Evolutionary conservation across 2,329 filamentous ascomycete species (phyloP).

Genomic region (Alternaria panax): DNA sequence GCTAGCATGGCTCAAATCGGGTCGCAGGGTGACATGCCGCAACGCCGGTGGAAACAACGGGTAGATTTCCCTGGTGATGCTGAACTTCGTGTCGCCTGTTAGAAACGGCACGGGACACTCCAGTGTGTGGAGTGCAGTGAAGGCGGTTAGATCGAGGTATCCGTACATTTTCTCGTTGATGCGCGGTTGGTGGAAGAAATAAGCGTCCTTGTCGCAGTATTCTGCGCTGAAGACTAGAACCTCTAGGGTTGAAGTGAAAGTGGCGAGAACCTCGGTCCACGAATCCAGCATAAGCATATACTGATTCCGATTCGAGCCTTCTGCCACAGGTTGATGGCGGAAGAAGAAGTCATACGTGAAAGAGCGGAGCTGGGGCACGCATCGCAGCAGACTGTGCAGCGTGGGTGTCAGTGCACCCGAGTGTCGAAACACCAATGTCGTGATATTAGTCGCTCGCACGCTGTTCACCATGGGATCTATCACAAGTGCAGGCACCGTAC

Average conservation of each 20-base stretch:
- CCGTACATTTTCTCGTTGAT: conserved; percentile 24
- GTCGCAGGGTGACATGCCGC: conserved; percentile 31
- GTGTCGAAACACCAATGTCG: conserved; percentile 29
- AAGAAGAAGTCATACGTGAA: conserved; percentile 37
- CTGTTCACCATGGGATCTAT: conserved; percentile 7
- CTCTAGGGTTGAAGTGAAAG: conserved; percentile 21
- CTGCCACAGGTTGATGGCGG: no score
- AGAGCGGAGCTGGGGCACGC: conserved; percentile 28
- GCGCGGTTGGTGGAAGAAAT: conserved; percentile 33
- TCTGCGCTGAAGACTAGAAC: conserved; percentile 33
- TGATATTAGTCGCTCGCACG: conserved; percentile 24
- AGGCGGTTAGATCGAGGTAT: conserved; percentile 32
- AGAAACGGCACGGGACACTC: conserved; percentile 36
- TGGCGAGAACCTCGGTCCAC: conserved; percentile 25
- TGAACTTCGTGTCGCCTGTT: conserved; percentile 34
- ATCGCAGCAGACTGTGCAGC: conserved; percentile 17
- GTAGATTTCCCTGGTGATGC: conserved; percentile 29
- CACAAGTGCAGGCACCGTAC: background rate
- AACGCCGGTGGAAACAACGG: conserved; percentile 33
- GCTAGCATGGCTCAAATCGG: conserved; percentile 38
- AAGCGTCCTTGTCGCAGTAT: conserved; percentile 24
- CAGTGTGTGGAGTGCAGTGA: conserved; percentile 32
- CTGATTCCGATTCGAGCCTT: no score
- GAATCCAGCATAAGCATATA: conserved; percentile 24
- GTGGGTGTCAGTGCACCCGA: conserved; percentile 14